These are phyloP conservation scores for Macaranga tanarius DNA, from an alignment of 441 rosid genomes.

Conservation along the genomic window DNA sequence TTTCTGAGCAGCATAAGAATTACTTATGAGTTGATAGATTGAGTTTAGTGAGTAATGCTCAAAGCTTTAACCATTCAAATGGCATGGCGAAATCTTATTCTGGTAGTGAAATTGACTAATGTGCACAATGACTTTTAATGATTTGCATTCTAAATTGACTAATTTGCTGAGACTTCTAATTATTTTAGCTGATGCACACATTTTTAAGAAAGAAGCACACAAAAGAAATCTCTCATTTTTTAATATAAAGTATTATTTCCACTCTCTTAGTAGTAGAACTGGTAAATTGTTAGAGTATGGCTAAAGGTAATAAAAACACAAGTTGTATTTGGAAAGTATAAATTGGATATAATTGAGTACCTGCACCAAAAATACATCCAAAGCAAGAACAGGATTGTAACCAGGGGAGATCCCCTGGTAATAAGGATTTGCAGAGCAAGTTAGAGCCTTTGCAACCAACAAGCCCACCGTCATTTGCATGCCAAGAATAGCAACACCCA, in stretches of 20 bases:
- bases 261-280: background rate
- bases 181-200: background rate
- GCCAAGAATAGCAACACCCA: conserved; percentile 96
- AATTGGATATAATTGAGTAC: conserved; percentile 33
- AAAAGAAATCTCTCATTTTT: background rate
- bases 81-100: too few relatives aligned
- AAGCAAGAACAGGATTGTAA: conserved; percentile 76
- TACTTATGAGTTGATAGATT: too few relatives aligned
- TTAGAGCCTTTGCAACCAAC: conserved; percentile 86
- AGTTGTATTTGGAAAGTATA: background rate
- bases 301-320: background rate
- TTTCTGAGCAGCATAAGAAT: background rate
- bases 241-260: background rate
- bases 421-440: conserved; percentile 81
- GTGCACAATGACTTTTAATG: too few relatives aligned
- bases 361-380: conserved; percentile 97
- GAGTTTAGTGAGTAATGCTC: too few relatives aligned
- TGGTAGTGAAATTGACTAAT: too few relatives aligned
- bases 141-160: background rate
- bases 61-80: too few relatives aligned
- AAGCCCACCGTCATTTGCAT: conserved; percentile 95
- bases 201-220: background rate
- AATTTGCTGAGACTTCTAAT: background rate
- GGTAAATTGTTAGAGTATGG: background rate
- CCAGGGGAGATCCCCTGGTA: conserved; percentile 85